phyloP scores from a whole-genome alignment of 2,329 filamentous ascomycete species.

The Endocalyx cinctus region DNA sequence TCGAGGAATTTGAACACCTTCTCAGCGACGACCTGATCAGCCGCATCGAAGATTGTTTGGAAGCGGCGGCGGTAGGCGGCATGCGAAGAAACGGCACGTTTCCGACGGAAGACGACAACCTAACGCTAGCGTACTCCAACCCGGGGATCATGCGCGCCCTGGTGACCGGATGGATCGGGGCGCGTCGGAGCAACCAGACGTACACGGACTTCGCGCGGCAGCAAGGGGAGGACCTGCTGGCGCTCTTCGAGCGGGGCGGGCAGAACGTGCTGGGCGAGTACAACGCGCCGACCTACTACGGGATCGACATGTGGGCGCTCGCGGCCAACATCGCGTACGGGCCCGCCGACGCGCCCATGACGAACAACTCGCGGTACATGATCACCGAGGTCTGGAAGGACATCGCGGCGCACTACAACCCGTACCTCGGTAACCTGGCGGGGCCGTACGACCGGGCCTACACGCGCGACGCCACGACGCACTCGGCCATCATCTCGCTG shows the following conservation, averaged over 20 bases:
- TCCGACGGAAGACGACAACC: slow-evolving; percentile 33
- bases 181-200: slow-evolving; percentile 30
- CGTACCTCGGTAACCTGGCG: slow-evolving; percentile 29
- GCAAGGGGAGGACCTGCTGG: slow-evolving; percentile 24
- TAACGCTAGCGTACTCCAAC: slow-evolving; percentile 36
- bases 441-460: slow-evolving; percentile 34
- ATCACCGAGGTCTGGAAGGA: slow-evolving; percentile 29
- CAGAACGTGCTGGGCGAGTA: slow-evolving; percentile 30
- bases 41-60: slow-evolving; percentile 32
- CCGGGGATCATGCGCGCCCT: slow-evolving; percentile 36
- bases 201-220: slow-evolving; percentile 32
- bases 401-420: slow-evolving; percentile 31
- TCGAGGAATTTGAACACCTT: slow-evolving; percentile 29
- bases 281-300: slow-evolving; percentile 37
- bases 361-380: slow-evolving; percentile 23
- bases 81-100: slow-evolving; percentile 37
- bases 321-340: slow-evolving; percentile 34
- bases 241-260: slow-evolving; percentile 22
- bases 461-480: slow-evolving; percentile 33
- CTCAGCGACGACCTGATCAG: slow-evolving; percentile 26
- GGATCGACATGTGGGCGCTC: slow-evolving; percentile 36
- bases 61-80: slow-evolving; percentile 31
- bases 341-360: slow-evolving; percentile 23
- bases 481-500: slow-evolving; percentile 35
- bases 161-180: slow-evolving; percentile 36